These are phyloP conservation scores for Microthyrium microscopicum DNA, from an alignment of 2,329 filamentous ascomycete genomes.

Conservation along the genomic window DNA sequence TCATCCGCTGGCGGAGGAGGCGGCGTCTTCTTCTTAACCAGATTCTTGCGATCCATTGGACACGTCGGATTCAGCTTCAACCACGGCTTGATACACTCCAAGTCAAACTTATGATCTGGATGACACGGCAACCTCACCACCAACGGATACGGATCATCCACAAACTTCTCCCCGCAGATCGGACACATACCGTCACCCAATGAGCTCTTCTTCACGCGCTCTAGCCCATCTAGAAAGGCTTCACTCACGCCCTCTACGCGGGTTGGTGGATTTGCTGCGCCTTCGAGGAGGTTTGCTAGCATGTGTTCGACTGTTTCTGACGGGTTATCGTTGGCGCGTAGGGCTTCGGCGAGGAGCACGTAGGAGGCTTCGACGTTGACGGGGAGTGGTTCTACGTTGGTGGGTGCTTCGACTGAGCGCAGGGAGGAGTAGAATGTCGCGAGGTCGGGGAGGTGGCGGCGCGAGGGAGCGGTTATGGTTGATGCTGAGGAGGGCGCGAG, in stretches of 20 bases:
- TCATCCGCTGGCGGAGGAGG: conserved; percentile 30
- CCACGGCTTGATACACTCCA: conserved; percentile 50
- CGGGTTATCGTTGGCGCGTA: conserved; percentile 19
- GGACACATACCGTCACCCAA: conserved; percentile 37
- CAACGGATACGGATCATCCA: conserved; percentile 47
- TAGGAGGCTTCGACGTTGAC: conserved; percentile 43
- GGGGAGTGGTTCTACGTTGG: conserved; percentile 41
- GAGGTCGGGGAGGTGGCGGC: conserved; percentile 42
- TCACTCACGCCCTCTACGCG: conserved; percentile 46
- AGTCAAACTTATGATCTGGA: conserved; percentile 43
- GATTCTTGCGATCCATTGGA: conserved; percentile 42
- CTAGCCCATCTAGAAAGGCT: conserved; percentile 42
- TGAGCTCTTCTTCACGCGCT: conserved; percentile 39
- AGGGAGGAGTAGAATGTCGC: conserved; percentile 49
- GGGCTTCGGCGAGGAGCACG: conserved; percentile 42
- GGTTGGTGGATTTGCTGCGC: conserved; percentile 41
- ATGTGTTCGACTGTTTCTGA: conserved; percentile 36
- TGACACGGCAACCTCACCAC: conserved; percentile 47
- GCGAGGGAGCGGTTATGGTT: conserved; percentile 16
- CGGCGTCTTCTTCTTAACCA: conserved; percentile 33
- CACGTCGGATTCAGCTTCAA: conserved; percentile 46
- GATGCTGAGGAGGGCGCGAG: conserved; percentile 20
- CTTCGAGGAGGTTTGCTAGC: conserved; percentile 36
- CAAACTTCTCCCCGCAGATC: conserved; percentile 43
- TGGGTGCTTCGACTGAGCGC: conserved; percentile 31